Conservation (phyloP, 306 rosid genomes). For the Dalbergia cultrata region DNA sequence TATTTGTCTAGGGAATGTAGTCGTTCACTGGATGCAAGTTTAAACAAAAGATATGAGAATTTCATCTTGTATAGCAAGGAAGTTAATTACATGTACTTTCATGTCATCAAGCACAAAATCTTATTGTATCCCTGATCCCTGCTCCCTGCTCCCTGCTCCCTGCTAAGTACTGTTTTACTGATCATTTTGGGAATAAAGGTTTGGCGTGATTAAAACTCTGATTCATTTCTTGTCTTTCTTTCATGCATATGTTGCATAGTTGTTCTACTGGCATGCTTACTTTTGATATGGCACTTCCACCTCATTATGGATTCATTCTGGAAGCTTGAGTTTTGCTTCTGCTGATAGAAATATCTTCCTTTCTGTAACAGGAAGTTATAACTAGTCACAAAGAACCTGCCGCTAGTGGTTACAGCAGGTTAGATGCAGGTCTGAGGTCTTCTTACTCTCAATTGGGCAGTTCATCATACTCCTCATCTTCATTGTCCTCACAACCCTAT, state of each 20-base stretch:
- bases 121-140: slow-evolving; percentile 1
- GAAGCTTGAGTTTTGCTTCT: slow-evolving; percentile 16
- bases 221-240: slow-evolving; percentile 9
- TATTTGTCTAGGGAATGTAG: not conserved
- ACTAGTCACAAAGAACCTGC: slow-evolving; percentile 72
- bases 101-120: slow-evolving; percentile 10
- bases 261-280: not conserved
- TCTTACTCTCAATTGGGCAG: slow-evolving; percentile 73
- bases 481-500: slow-evolving; percentile 74
- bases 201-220: slow-evolving; percentile 18
- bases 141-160: not conserved
- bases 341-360: slow-evolving; percentile 31
- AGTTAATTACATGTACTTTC: not conserved
- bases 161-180: slow-evolving; percentile 1
- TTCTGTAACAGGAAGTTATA: slow-evolving; percentile 73
- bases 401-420: slow-evolving; percentile 67
- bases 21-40: not conserved
- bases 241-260: not conserved
- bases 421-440: slow-evolving; percentile 75
- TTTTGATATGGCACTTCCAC: slow-evolving; percentile 18
- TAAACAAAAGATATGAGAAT: slow-evolving; percentile 1
- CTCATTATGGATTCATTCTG: not conserved
- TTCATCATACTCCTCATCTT: slow-evolving; percentile 69
- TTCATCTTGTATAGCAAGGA: slow-evolving; percentile 4
- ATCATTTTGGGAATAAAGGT: slow-evolving; percentile 7